These are phyloP conservation scores for Pestalotiopsis sp. DNA, from an alignment of 2,329 filamentous ascomycete genomes.

Conservation along the genomic window DNA sequence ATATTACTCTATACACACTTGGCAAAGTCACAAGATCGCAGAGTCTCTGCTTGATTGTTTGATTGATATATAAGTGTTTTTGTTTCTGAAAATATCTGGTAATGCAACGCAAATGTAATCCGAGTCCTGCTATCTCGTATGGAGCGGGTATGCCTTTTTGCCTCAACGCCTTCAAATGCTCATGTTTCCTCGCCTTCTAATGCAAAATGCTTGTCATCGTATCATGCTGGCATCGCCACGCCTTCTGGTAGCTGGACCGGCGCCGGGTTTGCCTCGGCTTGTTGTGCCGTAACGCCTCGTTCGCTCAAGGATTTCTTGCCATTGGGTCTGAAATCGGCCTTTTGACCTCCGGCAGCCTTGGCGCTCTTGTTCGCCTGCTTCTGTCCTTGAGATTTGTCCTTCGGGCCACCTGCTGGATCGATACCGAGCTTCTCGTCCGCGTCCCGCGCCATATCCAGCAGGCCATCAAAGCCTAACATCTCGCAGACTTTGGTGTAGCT, in stretches of 20 bases:
- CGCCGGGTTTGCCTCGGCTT: slow-evolving; percentile 13
- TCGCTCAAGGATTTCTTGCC: slow-evolving; percentile 33
- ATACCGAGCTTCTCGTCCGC: slow-evolving; percentile 68
- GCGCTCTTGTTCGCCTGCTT: slow-evolving; percentile 40
- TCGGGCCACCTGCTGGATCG: slow-evolving; percentile 51
- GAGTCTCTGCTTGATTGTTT: neutral
- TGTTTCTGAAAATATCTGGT: neutral
- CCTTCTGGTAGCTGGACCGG: slow-evolving; percentile 14
- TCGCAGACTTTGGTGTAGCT: slow-evolving; percentile 73
- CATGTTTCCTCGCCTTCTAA: neutral
- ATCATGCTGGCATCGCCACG: slow-evolving; percentile 11
- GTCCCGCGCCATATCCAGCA: slow-evolving; percentile 65
- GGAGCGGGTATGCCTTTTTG: neutral
- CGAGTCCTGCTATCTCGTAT: neutral
- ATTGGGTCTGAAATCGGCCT: slow-evolving; percentile 34
- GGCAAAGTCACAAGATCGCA: too few relatives aligned
- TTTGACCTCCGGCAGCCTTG: slow-evolving; percentile 51
- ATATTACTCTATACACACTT: too few relatives aligned
- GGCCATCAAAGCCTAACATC: slow-evolving; percentile 63
- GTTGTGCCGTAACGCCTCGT: slow-evolving; percentile 27
- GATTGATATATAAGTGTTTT: neutral
- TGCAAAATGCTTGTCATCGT: slow-evolving; percentile 2
- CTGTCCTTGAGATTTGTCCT: slow-evolving; percentile 31
- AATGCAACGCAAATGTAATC: neutral
- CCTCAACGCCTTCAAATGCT: slow-evolving; percentile 14